Base-by-base conservation (phyloP, 75 land plant species). In the Picea glauca region DNA sequence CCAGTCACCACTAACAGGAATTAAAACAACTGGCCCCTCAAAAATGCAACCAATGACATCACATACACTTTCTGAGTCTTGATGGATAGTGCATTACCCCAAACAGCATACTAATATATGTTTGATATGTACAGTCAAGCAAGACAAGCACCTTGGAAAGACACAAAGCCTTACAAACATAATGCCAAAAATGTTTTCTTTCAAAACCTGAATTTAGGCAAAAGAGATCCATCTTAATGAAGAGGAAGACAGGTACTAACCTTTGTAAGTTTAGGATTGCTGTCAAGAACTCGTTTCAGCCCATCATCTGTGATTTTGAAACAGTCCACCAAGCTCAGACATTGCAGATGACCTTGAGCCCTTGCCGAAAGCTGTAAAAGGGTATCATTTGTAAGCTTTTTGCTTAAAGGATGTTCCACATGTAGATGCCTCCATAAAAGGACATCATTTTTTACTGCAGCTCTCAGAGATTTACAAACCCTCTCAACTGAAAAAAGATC, bases 311-410 rank as follows among this genome's bases (percentile, higher is more conserved):
- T 85, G 60, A 96, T 83, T 80, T 72, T 84, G 2, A 40, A 23
- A 63, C 99, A 96, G 0, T 87, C 79, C 57, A 87, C 85, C 78
- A 96, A 72, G 65, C 80, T 87, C 83, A 96, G 85, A 75, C 87
- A 83, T 54, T 86, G 80, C 65, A 96, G 72, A 11, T 78, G 82
- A 1, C 98, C 92, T 54, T 91, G 80, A 21, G 98, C 91, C 73
- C 91, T 86, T 17, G 64, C 76, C 11, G 87, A 78, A 58, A 96
- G 82, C 60, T 78, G 76, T 21, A 91, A 12, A 32, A 93, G 91
- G 40, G 62, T 79, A 35, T 76, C 87, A 82, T 91, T 85, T 62
- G 94, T 90, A 2, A 96, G 78, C 79, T 72, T 89, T 63, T 86
- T 85, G 83, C 83, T 91, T 79, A 96, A 73, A 38, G 93, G 93